These are phyloP conservation scores for Puccinia triticina DNA, from an alignment of 1,284 basidiomycete genomes.

Conservation along the genomic window DNA sequence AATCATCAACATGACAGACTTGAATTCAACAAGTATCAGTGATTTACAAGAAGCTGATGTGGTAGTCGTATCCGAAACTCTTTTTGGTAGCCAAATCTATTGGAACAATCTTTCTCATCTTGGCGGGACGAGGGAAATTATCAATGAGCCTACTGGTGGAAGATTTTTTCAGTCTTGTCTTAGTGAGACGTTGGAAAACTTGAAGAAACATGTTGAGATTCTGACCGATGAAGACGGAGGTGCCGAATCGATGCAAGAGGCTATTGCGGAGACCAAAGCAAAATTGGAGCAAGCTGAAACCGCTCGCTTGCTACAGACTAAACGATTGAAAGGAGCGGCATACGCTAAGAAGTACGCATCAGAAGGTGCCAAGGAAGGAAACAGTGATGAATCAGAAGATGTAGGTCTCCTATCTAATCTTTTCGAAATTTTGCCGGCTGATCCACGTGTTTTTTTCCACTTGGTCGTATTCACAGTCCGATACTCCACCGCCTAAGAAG, in stretches of 20 bases:
- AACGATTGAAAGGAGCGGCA: conserved; percentile 46
- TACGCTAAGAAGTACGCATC: conserved; percentile 39
- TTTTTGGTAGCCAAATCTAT: conserved; percentile 78
- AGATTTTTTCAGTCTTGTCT: conserved; percentile 84
- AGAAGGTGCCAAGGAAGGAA: conserved; percentile 3
- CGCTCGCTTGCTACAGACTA: conserved; percentile 24
- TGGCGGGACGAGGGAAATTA: conserved; percentile 65
- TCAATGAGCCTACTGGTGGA: conserved; percentile 65
- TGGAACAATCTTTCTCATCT: conserved; percentile 68
- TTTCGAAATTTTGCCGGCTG: not conserved
- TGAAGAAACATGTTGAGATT: conserved; percentile 71
- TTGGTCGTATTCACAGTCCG: conserved; percentile 8
- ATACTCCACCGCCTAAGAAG: conserved; percentile 39
- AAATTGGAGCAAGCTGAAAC: conserved; percentile 20
- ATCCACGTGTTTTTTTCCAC: not conserved
- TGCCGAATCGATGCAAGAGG: conserved; percentile 62
- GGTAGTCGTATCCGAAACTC: conserved; percentile 79
- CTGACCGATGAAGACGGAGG: conserved; percentile 68
- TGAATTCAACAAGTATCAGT: conserved; percentile 76
- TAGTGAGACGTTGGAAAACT: conserved; percentile 67
- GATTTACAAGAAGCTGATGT: conserved; percentile 80
- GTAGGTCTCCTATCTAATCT: conserved; percentile 19
- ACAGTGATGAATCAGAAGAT: conserved; percentile 26
- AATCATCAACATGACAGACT: conserved; percentile 71
- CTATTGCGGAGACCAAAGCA: conserved; percentile 33